Percentiles rank a stretch among this genome's conserved stretches.
These are phyloP conservation scores for Apiotrichum laibachii DNA, from an alignment of 1,284 basidiomycete species.

Conservation along the genomic window DNA sequence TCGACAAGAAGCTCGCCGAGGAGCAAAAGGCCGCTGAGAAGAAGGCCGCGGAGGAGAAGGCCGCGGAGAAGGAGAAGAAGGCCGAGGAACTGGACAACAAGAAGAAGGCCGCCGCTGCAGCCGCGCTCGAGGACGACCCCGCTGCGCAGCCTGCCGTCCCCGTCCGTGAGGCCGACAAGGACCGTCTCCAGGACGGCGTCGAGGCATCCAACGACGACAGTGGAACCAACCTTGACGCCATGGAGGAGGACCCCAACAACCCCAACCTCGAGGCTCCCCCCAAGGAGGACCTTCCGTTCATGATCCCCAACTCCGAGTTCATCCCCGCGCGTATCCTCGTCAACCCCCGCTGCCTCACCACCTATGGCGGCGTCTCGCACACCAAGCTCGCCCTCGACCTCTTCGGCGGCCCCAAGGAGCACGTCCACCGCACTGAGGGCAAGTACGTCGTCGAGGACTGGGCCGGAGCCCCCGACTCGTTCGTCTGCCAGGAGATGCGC, in stretches of 20 bases:
- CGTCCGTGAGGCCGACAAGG: slow-evolving; percentile 25
- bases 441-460: slow-evolving; percentile 87
- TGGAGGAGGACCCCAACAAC: slow-evolving; percentile 58
- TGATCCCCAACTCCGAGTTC: slow-evolving; percentile 75
- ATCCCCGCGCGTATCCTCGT: slow-evolving; percentile 82
- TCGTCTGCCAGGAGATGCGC: slow-evolving; percentile 95
- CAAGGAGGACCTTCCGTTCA: slow-evolving; percentile 42
- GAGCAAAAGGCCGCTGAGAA: background rate
- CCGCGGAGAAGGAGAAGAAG: slow-evolving; percentile 7
- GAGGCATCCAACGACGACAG: slow-evolving; percentile 55
- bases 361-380: slow-evolving; percentile 92
- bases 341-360: slow-evolving; percentile 91
- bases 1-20: slow-evolving; percentile 8
- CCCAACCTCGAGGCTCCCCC: slow-evolving; percentile 46
- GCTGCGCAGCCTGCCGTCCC: slow-evolving; percentile 15
- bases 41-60: background rate
- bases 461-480: slow-evolving; percentile 89
- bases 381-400: slow-evolving; percentile 85
- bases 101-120: slow-evolving; percentile 13
- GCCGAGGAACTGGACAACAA: slow-evolving; percentile 5
- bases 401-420: slow-evolving; percentile 66
- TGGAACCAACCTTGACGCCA: slow-evolving; percentile 85
- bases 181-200: background rate
- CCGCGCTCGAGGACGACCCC: slow-evolving; percentile 25
- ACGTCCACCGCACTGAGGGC: slow-evolving; percentile 48